phyloP scores from a whole-genome alignment of 2,329 filamentous ascomycete species.

The Claviceps spartinae region DNA sequence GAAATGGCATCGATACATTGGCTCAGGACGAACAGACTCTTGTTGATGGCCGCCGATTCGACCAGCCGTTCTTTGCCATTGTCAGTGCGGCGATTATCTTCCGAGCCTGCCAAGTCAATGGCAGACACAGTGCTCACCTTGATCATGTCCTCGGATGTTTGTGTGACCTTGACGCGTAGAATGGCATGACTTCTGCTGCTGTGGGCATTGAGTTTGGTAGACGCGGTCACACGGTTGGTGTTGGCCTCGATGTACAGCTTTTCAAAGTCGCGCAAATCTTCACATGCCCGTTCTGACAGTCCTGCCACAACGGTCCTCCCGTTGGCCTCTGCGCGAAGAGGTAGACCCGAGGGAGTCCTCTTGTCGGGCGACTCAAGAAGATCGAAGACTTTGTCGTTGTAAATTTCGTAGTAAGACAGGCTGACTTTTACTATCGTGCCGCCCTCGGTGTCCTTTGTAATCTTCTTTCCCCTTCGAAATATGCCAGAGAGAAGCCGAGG shows the following conservation, averaged over 20 bases:
- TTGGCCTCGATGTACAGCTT: slow-evolving; percentile 83
- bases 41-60: slow-evolving; percentile 97
- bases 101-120: slow-evolving; percentile 89
- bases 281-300: slow-evolving; percentile 68
- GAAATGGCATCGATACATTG: slow-evolving; percentile 94
- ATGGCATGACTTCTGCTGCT: slow-evolving; percentile 86
- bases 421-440: slow-evolving; percentile 58
- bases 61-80: slow-evolving; percentile 85
- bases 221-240: slow-evolving; percentile 74
- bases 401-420: slow-evolving; percentile 91
- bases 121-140: slow-evolving; percentile 77
- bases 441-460: slow-evolving; percentile 63
- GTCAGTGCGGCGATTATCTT: slow-evolving; percentile 88
- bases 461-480: slow-evolving; percentile 74
- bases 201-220: slow-evolving; percentile 85
- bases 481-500: slow-evolving; percentile 74
- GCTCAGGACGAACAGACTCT: slow-evolving; percentile 84
- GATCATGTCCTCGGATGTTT: slow-evolving; percentile 54
- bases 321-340: slow-evolving; percentile 72
- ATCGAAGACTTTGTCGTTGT: slow-evolving; percentile 91
- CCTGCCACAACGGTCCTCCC: slow-evolving; percentile 82
- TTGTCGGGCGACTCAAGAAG: slow-evolving; percentile 80
- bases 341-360: slow-evolving; percentile 66
- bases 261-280: slow-evolving; percentile 81
- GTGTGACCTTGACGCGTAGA: slow-evolving; percentile 74